Percentiles rank a stretch among this genome's conserved stretches.
phyloP scores from a whole-genome alignment of 208 protist species.

The Trypanosoma conorhini region DNA sequence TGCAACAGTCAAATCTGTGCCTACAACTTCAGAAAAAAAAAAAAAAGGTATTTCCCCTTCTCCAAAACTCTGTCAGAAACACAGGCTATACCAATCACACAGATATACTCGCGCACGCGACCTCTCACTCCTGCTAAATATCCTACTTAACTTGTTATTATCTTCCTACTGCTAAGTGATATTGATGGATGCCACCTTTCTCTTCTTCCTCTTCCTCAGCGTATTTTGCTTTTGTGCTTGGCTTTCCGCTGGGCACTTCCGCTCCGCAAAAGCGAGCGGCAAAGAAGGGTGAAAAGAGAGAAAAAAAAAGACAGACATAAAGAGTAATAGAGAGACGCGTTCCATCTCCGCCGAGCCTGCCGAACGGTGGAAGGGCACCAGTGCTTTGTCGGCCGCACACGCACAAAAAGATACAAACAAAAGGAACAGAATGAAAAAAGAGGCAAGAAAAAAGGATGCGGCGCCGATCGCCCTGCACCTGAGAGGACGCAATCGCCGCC shows the following conservation, averaged over 20 bases:
- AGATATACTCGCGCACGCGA: not conserved
- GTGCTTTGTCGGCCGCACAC: not conserved
- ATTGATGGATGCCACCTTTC: not conserved
- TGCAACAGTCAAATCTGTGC: not conserved
- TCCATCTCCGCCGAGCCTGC: not conserved
- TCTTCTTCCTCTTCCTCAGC: not conserved
- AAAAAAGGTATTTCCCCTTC: too few relatives aligned
- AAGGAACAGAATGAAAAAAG: not conserved
- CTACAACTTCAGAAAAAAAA: too few relatives aligned
- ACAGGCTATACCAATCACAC: not conserved
- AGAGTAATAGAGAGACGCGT: conserved; percentile 7
- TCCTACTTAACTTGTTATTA: not conserved
- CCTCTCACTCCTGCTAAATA: not conserved
- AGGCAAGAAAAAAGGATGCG: not conserved
- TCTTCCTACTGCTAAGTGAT: not conserved
- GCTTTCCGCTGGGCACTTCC: not conserved
- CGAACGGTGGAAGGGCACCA: not conserved
- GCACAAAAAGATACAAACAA: not conserved
- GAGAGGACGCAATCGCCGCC: not conserved
- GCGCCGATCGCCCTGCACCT: not conserved
- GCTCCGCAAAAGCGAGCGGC: not conserved
- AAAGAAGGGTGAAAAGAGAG: conserved; percentile 2
- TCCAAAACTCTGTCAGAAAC: not conserved
- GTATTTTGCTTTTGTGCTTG: not conserved
- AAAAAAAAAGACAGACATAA: conserved; percentile 2